Conservation (phyloP, 2,329 filamentous ascomycete genomes). For the Phialophora chinensis region DNA sequence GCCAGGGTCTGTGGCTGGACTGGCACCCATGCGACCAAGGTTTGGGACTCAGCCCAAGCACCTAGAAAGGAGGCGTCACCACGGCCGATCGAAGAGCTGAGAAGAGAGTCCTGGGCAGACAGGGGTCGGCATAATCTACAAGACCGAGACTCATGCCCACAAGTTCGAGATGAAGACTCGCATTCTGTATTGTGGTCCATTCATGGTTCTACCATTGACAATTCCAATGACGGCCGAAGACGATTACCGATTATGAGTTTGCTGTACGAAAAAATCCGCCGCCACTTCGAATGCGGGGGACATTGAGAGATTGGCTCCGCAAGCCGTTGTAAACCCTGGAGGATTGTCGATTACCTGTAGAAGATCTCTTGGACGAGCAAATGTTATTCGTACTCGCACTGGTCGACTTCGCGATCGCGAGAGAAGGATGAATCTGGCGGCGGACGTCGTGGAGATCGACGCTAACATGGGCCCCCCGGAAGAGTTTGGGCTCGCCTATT, state of each 20-base stretch:
- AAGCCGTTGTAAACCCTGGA: neutral
- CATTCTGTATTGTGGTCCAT: neutral
- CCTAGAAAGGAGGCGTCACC: neutral
- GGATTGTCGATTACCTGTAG: neutral
- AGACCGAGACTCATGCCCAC: neutral
- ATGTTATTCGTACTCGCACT: neutral
- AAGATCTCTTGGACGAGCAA: neutral
- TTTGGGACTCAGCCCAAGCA: neutral
- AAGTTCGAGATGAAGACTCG: neutral
- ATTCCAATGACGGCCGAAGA: neutral
- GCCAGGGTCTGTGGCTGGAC: neutral
- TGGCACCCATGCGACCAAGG: slow-evolving; percentile 4
- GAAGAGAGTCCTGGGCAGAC: neutral
- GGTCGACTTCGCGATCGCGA: neutral
- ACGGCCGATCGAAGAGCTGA: neutral
- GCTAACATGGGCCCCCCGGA: neutral
- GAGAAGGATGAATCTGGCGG: neutral
- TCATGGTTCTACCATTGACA: neutral
- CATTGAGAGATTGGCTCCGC: neutral
- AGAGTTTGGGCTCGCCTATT: neutral
- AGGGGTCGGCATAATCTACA: neutral
- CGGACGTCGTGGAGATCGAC: slow-evolving; percentile 5
- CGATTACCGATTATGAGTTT: neutral
- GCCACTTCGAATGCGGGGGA: neutral
- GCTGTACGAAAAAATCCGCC: no score